These are phyloP conservation scores for Globisporangium middletonii DNA, from an alignment of 352 stramenopile species.

Conservation along the genomic window DNA sequence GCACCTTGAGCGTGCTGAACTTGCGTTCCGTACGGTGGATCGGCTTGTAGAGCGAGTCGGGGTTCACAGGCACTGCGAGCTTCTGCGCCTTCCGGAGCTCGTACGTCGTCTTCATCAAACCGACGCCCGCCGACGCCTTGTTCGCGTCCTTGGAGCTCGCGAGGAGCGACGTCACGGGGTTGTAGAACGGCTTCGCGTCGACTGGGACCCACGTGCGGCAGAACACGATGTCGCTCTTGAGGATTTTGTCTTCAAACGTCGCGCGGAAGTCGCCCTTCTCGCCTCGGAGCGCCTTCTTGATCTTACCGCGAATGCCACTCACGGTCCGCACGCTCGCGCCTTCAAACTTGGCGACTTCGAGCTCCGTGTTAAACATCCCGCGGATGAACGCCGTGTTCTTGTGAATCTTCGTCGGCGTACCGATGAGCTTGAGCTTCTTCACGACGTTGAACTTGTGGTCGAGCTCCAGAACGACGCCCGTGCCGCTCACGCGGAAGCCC, in stretches of 20 bases:
- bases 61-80: slow-evolving; percentile 94
- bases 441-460: slow-evolving; percentile 97
- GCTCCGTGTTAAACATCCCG: slow-evolving; percentile 95
- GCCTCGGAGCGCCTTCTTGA: slow-evolving; percentile 96
- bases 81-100: slow-evolving; percentile 94
- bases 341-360: slow-evolving; percentile 97
- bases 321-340: slow-evolving; percentile 97
- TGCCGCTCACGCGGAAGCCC: slow-evolving; percentile 96
- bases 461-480: slow-evolving; percentile 96
- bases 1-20: slow-evolving; percentile 94
- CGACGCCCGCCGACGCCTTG: slow-evolving; percentile 44
- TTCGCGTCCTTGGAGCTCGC: slow-evolving; percentile 37
- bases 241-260: slow-evolving; percentile 99
- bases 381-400: slow-evolving; percentile 99
- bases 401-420: slow-evolving; percentile 96
- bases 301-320: slow-evolving; percentile 95
- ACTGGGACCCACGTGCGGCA: slow-evolving; percentile 99
- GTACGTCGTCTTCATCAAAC: slow-evolving; percentile 94
- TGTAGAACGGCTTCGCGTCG: slow-evolving; percentile 98
- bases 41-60: slow-evolving; percentile 98
- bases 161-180: slow-evolving; percentile 91
- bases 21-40: slow-evolving; percentile 91
- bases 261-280: slow-evolving; percentile 95
- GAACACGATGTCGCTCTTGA: slow-evolving; percentile 99
- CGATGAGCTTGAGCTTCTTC: slow-evolving; percentile 99